A percentile compares a stretch with the other conserved stretches of the same genome.
Conservation (phyloP, 257 asterid genomes). For the Nicotiana sylvestris region DNA sequence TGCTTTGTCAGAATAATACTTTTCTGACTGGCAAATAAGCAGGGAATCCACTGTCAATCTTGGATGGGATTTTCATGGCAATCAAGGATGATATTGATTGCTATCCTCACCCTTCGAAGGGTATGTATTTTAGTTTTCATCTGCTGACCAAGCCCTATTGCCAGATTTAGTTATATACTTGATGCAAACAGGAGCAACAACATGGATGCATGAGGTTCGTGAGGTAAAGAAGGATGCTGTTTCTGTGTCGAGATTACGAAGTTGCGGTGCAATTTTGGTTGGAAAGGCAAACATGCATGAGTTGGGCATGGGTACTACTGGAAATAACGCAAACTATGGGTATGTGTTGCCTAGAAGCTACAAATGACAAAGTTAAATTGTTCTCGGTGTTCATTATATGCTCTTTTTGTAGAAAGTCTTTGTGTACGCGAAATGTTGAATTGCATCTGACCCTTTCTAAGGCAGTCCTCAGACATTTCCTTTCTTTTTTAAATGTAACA, state of each 20-base stretch:
- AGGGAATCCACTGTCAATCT: slow-evolving; percentile 78
- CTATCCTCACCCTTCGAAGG: slow-evolving; percentile 77
- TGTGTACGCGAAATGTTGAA: background rate
- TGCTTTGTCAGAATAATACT: slow-evolving; percentile 12
- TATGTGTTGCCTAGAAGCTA: slow-evolving; percentile 26
- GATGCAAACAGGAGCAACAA: slow-evolving; percentile 74
- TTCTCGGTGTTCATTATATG: background rate
- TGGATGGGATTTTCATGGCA: slow-evolving; percentile 94
- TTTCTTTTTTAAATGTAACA: background rate
- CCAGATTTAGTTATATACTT: slow-evolving; percentile 13
- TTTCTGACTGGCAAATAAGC: slow-evolving; percentile 26
- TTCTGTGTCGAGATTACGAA: slow-evolving; percentile 73
- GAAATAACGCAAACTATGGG: slow-evolving; percentile 96
- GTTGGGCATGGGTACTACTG: slow-evolving; percentile 91
- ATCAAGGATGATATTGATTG: slow-evolving; percentile 96
- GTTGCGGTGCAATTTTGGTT: slow-evolving; percentile 85
- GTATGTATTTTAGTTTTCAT: slow-evolving; percentile 33
- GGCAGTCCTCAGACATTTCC: background rate
- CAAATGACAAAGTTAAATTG: background rate
- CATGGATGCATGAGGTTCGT: slow-evolving; percentile 78
- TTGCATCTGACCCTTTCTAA: background rate
- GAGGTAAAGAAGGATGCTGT: slow-evolving; percentile 69
- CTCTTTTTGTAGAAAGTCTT: background rate
- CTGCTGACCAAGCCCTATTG: background rate
- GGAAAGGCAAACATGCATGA: slow-evolving; percentile 99